Evolutionary conservation across 2,329 filamentous ascomycete genomes (phyloP).

Genomic region (Scleromitrula shiraiana): DNA sequence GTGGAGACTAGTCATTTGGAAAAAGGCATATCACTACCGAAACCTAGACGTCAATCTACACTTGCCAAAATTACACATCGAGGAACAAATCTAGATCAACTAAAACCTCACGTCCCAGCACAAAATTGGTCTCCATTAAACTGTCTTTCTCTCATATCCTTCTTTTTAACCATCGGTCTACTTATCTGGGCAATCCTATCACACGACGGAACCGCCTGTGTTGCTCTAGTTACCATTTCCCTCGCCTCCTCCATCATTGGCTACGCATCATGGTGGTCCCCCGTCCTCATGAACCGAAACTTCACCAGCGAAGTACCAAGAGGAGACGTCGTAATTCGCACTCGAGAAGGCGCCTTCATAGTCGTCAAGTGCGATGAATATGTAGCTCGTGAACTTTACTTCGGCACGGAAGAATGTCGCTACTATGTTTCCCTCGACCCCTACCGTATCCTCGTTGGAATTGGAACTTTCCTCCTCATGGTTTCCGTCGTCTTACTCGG

Average conservation of each 20-base stretch:
- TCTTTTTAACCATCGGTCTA: conserved; percentile 40
- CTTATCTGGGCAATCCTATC: conserved; percentile 36
- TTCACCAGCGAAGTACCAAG: conserved; percentile 38
- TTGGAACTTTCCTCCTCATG: conserved; percentile 54
- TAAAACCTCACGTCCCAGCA: conserved; percentile 42
- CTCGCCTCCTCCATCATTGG: conserved; percentile 46
- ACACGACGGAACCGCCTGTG: conserved; percentile 42
- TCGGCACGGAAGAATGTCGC: conserved; percentile 50
- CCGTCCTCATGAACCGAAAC: conserved; percentile 44
- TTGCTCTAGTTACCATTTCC: conserved; percentile 45
- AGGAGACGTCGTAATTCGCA: conserved; percentile 55
- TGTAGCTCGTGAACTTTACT: conserved; percentile 54
- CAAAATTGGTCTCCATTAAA: conserved; percentile 44
- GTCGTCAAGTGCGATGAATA: conserved; percentile 50
- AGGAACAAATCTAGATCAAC: conserved; percentile 23
- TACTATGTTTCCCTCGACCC: conserved; percentile 40
- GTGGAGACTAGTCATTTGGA: conserved; percentile 1
- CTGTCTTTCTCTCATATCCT: conserved; percentile 44
- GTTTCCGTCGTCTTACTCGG: conserved; percentile 51
- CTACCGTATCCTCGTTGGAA: conserved; percentile 47
- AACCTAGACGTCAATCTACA: conserved; percentile 12
- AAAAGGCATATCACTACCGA: conserved; percentile 3
- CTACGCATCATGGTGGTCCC: conserved; percentile 50
- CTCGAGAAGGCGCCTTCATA: conserved; percentile 51
- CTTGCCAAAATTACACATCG: conserved; percentile 14